Evolutionary conservation across 768 basidiomycete species (phyloP).

Genomic region (Leccinum fibrillosum): DNA sequence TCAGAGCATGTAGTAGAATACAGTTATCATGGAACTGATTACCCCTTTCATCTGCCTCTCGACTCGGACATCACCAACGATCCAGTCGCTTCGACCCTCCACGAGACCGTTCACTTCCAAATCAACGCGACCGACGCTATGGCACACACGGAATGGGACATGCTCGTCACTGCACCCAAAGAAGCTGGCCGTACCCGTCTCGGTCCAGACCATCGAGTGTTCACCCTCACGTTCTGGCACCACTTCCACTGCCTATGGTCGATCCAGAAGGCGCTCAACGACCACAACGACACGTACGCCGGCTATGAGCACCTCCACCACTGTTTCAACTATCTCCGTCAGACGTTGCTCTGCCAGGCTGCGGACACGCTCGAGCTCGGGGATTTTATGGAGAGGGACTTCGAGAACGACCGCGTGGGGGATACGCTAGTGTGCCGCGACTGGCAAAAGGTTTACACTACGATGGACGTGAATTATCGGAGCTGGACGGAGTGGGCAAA

Average conservation of each 20-base stretch:
- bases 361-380: conserved; percentile 14
- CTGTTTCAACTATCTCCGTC: conserved; percentile 14
- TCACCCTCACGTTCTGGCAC: conserved; percentile 11
- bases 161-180: conserved; percentile 5
- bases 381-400: conserved; percentile 15
- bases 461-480: conserved; percentile 5
- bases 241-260: conserved; percentile 16
- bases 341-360: conserved; percentile 13
- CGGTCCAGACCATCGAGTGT: conserved; percentile 11
- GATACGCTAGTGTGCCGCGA: conserved; percentile 14
- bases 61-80: neutral
- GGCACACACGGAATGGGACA: conserved; percentile 8
- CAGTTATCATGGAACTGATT: conserved; percentile 11
- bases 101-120: conserved; percentile 10
- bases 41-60: conserved; percentile 9
- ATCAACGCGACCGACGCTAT: conserved; percentile 6
- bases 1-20: neutral
- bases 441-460: conserved; percentile 4
- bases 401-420: conserved; percentile 6
- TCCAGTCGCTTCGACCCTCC: conserved; percentile 14
- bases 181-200: conserved; percentile 11
- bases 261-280: conserved; percentile 10
- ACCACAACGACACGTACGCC: conserved; percentile 6
- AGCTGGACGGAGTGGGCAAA: conserved; percentile 9
- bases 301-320: conserved; percentile 11